phyloP scores from a whole-genome alignment of 2,329 filamentous ascomycete genomes.

The Exophiala sp. region DNA sequence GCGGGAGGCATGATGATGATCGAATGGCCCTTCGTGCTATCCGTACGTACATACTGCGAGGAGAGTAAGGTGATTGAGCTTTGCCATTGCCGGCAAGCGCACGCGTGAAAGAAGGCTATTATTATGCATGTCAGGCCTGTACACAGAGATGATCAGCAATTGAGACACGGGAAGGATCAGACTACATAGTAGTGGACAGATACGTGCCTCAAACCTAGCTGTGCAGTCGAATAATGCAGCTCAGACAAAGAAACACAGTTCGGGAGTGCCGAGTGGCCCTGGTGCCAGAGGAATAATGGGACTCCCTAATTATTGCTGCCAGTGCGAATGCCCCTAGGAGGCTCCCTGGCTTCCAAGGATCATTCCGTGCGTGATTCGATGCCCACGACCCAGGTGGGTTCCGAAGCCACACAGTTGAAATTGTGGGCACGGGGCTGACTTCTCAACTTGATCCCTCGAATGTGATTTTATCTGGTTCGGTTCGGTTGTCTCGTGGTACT shows the following conservation, averaged over 20 bases:
- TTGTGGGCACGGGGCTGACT: constrained; percentile 1
- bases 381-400: neutral
- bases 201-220: neutral
- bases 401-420: neutral
- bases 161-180: constrained; percentile 19
- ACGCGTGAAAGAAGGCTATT: constrained; percentile 13
- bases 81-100: constrained; percentile 14
- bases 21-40: neutral
- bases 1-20: neutral
- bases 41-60: too few relatives aligned
- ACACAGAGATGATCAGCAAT: constrained; percentile 21
- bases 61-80: neutral
- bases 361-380: constrained; percentile 17
- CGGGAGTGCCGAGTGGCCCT: neutral
- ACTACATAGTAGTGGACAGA: constrained; percentile 3
- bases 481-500: neutral
- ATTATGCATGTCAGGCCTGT: constrained; percentile 24
- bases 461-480: neutral
- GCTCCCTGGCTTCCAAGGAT: neutral
- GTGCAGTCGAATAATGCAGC: neutral
- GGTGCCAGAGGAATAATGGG: neutral
- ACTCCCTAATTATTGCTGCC: constrained; percentile 10
- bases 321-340: neutral
- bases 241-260: neutral
- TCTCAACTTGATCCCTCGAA: neutral